Conservation (phyloP, 1,139 yeast genomes). For the Magnusiomyces suaveolens region DNA sequence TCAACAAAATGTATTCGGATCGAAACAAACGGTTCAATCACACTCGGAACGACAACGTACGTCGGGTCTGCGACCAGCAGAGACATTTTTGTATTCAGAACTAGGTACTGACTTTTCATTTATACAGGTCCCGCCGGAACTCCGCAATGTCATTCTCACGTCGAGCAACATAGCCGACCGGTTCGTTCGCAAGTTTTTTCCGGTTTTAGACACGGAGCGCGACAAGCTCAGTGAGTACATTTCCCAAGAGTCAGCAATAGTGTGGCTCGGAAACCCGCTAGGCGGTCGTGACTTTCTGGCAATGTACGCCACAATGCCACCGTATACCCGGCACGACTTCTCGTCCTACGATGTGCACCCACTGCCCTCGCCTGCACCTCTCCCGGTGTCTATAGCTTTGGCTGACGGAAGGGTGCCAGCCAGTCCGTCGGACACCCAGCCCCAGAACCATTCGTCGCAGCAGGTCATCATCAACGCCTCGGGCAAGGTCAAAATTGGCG, state of each 20-base stretch:
- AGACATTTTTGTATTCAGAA: too few relatives aligned
- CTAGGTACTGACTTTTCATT: too few relatives aligned
- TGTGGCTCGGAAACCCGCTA: slow-evolving; percentile 35
- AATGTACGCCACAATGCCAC: slow-evolving; percentile 29
- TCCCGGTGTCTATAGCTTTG: background rate
- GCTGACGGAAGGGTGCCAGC: slow-evolving; percentile 1
- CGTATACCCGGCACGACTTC: slow-evolving; percentile 26
- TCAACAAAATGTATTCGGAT: too few relatives aligned
- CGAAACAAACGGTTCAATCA: too few relatives aligned
- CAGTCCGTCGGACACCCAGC: background rate
- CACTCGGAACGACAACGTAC: too few relatives aligned
- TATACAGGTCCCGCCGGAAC: background rate
- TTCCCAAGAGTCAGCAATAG: slow-evolving; percentile 21
- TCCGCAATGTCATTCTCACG: background rate
- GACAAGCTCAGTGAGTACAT: background rate
- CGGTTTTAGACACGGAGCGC: background rate
- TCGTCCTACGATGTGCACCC: slow-evolving; percentile 32
- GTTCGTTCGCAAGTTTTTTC: background rate
- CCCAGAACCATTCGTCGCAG: slow-evolving; percentile 3
- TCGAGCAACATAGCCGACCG: background rate
- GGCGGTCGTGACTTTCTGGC: slow-evolving; percentile 30
- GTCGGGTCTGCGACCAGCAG: too few relatives aligned
- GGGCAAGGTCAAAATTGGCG: slow-evolving; percentile 29
- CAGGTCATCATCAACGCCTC: slow-evolving; percentile 26
- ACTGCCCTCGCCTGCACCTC: slow-evolving; percentile 20